phyloP scores from a whole-genome alignment of 768 basidiomycete species.

The Leccinum arenicola region DNA sequence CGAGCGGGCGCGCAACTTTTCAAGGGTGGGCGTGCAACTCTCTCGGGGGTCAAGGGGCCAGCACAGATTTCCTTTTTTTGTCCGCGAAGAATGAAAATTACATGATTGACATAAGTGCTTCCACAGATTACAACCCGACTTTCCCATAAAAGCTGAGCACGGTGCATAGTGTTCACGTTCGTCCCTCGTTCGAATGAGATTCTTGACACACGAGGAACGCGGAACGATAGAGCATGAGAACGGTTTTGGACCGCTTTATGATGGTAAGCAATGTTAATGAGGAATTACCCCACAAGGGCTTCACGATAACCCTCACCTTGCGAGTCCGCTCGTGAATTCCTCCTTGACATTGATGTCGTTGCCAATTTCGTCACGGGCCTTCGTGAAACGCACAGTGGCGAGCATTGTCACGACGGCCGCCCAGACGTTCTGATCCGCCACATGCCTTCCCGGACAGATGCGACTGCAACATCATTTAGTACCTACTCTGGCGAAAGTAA shows the following conservation, averaged over 20 bases:
- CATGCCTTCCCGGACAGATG: conserved; percentile 33
- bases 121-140: not conserved
- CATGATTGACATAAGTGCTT: not conserved
- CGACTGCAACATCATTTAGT: conserved; percentile 17
- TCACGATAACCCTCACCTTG: conserved; percentile 11
- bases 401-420: conserved; percentile 30
- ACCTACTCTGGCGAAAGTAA: not conserved
- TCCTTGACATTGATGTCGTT: conserved; percentile 25
- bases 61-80: too few species aligned
- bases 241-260: conserved; percentile 21
- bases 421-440: conserved; percentile 35
- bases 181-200: conserved; percentile 16
- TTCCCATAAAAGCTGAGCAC: not conserved
- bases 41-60: too few species aligned
- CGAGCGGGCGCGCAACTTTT: too few species aligned
- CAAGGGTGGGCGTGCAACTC: too few species aligned
- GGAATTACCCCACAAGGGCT: not conserved
- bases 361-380: conserved; percentile 28
- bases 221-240: conserved; percentile 24
- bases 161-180: not conserved
- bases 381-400: conserved; percentile 27
- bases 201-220: conserved; percentile 11
- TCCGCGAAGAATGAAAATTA: too few species aligned
- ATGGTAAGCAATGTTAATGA: conserved; percentile 3
- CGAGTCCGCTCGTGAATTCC: conserved; percentile 24